phyloP scores from a whole-genome alignment of 106 monocot genomes.

The Platanthera guangdongensis region DNA sequence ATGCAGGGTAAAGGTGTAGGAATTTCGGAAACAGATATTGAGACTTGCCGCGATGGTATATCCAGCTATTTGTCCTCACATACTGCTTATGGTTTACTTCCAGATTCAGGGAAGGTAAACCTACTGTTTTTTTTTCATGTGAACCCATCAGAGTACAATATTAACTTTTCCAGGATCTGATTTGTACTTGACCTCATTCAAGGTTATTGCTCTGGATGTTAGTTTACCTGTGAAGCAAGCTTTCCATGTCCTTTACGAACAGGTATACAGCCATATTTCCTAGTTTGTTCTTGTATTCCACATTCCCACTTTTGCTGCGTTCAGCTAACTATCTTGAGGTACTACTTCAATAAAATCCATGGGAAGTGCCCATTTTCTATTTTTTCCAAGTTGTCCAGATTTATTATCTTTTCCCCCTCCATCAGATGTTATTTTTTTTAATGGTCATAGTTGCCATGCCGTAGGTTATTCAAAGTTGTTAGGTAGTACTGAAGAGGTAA shows the following conservation, averaged over 20 bases:
- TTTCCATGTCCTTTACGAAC: conserved; percentile 90
- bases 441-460: background rate
- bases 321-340: background rate
- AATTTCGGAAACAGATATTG: conserved; percentile 48
- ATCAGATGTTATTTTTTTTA: background rate
- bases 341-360: background rate
- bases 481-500: background rate
- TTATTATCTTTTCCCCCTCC: background rate
- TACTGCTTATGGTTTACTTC: conserved; percentile 76
- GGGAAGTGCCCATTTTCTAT: too few species aligned
- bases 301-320: background rate
- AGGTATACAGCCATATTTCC: conserved; percentile 29
- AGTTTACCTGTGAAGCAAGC: conserved; percentile 97
- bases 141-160: background rate
- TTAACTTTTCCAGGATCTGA: background rate
- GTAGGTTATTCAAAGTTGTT: background rate
- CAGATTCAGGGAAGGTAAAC: conserved; percentile 83
- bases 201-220: conserved; percentile 92
- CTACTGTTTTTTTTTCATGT: background rate
- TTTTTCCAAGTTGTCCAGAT: background rate
- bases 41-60: conserved; percentile 47
- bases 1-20: conserved; percentile 35
- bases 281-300: background rate
- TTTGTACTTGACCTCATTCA: conserved; percentile 1
- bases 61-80: conserved; percentile 48